Evolutionary conservation across 169 alveolate species (phyloP).

Genomic region (Plasmodium gaboni): DNA sequence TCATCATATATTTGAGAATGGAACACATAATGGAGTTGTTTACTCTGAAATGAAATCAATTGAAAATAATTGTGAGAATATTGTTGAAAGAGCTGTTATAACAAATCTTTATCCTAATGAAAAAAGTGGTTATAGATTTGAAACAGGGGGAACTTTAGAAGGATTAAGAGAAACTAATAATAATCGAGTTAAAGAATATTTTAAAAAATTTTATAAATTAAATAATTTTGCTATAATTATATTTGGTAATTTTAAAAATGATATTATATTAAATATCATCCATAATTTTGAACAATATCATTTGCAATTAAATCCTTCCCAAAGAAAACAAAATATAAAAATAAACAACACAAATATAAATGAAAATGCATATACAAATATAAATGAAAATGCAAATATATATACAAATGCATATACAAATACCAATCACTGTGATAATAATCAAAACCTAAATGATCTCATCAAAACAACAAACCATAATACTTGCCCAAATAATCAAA

Average conservation of each 20-base stretch:
- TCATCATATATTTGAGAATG: constrained; percentile 87
- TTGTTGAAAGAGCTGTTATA: constrained; percentile 70
- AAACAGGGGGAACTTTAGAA: constrained; percentile 82
- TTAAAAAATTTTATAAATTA: constrained; percentile 77
- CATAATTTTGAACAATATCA: constrained; percentile 41
- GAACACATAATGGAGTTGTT: constrained; percentile 84
- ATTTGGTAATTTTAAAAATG: constrained; percentile 79
- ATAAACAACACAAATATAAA: too few species aligned
- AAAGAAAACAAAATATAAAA: constrained; percentile 6
- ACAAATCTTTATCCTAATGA: constrained; percentile 79
- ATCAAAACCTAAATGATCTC: too few species aligned
- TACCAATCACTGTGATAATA: too few species aligned
- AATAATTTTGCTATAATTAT: constrained; percentile 80
- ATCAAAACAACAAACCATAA: too few species aligned
- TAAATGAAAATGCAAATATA: too few species aligned
- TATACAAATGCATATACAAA: too few species aligned
- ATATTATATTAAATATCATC: constrained; percentile 19
- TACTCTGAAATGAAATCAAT: constrained; percentile 84
- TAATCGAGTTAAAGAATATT: constrained; percentile 79
- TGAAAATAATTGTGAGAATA: constrained; percentile 78
- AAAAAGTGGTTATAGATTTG: constrained; percentile 78
- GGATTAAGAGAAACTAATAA: constrained; percentile 80
- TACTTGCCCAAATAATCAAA: neutral
- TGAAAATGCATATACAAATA: too few species aligned
- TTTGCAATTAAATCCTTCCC: constrained; percentile 25